phyloP scores from a whole-genome alignment of 2,329 filamentous ascomycete species.

The Ophiostoma perfectum region DNA sequence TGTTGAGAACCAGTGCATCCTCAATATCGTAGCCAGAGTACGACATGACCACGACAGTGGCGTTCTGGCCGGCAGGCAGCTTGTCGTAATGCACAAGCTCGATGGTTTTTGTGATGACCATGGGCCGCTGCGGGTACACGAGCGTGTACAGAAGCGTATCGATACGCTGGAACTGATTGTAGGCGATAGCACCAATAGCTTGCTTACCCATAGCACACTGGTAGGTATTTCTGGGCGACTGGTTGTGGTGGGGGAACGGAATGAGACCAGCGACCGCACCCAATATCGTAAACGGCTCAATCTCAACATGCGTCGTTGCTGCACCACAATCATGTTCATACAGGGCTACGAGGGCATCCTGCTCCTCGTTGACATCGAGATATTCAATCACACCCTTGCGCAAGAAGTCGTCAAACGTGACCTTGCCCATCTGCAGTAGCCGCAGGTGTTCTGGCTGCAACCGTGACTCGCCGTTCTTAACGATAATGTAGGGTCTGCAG shows the following conservation, averaged over 20 bases:
- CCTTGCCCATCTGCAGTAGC: slow-evolving; percentile 73
- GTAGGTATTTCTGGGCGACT: slow-evolving; percentile 96
- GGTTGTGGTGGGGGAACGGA: slow-evolving; percentile 97
- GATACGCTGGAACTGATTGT: slow-evolving; percentile 96
- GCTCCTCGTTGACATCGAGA: slow-evolving; percentile 96
- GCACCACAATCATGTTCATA: slow-evolving; percentile 79
- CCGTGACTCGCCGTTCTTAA: slow-evolving; percentile 79
- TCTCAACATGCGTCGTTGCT: slow-evolving; percentile 88
- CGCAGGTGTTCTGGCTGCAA: slow-evolving; percentile 74
- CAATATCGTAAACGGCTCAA: slow-evolving; percentile 94
- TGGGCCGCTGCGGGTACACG: slow-evolving; percentile 94
- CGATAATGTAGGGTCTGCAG: slow-evolving; percentile 90
- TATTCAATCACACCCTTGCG: slow-evolving; percentile 90
- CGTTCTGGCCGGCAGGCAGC: slow-evolving; percentile 92
- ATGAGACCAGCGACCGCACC: slow-evolving; percentile 94
- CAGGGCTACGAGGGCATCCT: slow-evolving; percentile 87
- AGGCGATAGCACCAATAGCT: slow-evolving; percentile 96
- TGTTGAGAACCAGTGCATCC: slow-evolving; percentile 94
- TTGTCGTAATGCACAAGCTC: slow-evolving; percentile 97
- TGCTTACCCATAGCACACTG: slow-evolving; percentile 99
- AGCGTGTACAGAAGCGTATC: slow-evolving; percentile 94
- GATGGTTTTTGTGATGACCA: slow-evolving; percentile 96
- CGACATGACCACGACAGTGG: slow-evolving; percentile 97
- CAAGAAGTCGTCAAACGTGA: slow-evolving; percentile 91
- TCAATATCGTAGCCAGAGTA: slow-evolving; percentile 99